phyloP scores from a whole-genome alignment of 1,284 basidiomycete species.

The Cutaneotrichosporon dermatis region DNA sequence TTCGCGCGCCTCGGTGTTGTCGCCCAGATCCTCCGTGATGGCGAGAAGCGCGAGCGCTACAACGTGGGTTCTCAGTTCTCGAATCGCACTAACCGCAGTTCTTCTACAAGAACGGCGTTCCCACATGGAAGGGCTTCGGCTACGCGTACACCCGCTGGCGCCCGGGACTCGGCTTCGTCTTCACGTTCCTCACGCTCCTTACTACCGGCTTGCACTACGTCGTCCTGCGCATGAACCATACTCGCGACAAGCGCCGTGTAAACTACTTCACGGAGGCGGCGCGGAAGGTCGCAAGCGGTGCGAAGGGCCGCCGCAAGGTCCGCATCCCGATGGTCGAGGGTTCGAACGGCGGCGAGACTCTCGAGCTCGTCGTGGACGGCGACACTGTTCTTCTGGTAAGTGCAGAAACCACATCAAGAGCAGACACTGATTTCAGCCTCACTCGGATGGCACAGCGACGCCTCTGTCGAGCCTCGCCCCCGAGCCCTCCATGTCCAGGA shows the following conservation, averaged over 20 bases:
- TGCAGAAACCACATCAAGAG: neutral
- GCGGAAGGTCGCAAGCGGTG: constrained; percentile 63
- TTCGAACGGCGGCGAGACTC: constrained; percentile 25
- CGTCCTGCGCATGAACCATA: constrained; percentile 70
- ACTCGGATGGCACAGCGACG: constrained; percentile 38
- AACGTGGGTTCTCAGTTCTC: constrained; percentile 42
- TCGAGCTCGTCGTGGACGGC: constrained; percentile 46
- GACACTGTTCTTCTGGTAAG: constrained; percentile 46
- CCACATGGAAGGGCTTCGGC: constrained; percentile 48
- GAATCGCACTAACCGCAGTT: constrained; percentile 27
- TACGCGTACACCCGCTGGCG: constrained; percentile 92
- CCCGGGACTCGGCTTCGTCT: constrained; percentile 74
- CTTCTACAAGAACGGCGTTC: constrained; percentile 50
- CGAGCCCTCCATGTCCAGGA: constrained; percentile 30
- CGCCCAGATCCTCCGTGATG: constrained; percentile 68
- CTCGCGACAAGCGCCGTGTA: constrained; percentile 65
- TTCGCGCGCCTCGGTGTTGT: constrained; percentile 87
- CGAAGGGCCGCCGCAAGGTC: constrained; percentile 38
- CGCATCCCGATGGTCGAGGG: constrained; percentile 47
- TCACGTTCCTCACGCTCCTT: constrained; percentile 67
- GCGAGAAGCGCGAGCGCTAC: constrained; percentile 70
- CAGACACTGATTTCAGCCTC: constrained; percentile 33
- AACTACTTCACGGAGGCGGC: constrained; percentile 63
- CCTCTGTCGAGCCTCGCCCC: constrained; percentile 38
- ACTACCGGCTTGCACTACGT: constrained; percentile 74